These are phyloP conservation scores for Mortierella sp. DNA, from an alignment of 371 early-diverging fungal species.

Conservation along the genomic window DNA sequence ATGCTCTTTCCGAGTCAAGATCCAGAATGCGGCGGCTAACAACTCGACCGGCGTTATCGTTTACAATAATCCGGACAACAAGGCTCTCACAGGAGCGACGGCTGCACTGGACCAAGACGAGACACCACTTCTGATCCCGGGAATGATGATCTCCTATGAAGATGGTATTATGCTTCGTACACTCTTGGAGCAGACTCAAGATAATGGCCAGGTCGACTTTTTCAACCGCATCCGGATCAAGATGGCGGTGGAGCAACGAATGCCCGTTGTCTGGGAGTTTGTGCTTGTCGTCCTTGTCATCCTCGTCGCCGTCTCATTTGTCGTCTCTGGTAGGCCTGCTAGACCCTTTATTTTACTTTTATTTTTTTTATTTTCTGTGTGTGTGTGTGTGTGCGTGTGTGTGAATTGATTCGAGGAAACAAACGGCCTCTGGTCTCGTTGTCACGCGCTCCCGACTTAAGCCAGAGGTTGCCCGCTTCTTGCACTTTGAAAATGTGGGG, in stretches of 20 bases:
- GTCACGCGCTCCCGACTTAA: no score
- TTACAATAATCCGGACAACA: slow-evolving; percentile 17
- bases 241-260: slow-evolving; percentile 15
- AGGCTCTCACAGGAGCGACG: slow-evolving; percentile 11
- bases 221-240: slow-evolving; percentile 32
- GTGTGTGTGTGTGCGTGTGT: no score
- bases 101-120: slow-evolving; percentile 9
- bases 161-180: slow-evolving; percentile 25
- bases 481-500: no score
- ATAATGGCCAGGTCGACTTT: slow-evolving; percentile 12
- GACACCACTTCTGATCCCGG: slow-evolving; percentile 27
- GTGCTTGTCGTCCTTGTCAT: slow-evolving; percentile 65
- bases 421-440: no score
- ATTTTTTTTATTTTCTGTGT: no score
- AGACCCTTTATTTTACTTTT: neutral
- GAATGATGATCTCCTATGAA: slow-evolving; percentile 21
- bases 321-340: slow-evolving; percentile 58
- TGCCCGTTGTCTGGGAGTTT: slow-evolving; percentile 68
- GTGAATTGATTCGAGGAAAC: no score
- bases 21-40: slow-evolving; percentile 26
- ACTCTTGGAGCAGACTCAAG: slow-evolving; percentile 17
- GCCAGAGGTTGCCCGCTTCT: no score
- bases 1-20: slow-evolving; percentile 30
- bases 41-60: slow-evolving; percentile 22
- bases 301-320: slow-evolving; percentile 61